Evolutionary conservation across 2,329 filamentous ascomycete species (phyloP).

Genomic region (Penicillium hordei): DNA sequence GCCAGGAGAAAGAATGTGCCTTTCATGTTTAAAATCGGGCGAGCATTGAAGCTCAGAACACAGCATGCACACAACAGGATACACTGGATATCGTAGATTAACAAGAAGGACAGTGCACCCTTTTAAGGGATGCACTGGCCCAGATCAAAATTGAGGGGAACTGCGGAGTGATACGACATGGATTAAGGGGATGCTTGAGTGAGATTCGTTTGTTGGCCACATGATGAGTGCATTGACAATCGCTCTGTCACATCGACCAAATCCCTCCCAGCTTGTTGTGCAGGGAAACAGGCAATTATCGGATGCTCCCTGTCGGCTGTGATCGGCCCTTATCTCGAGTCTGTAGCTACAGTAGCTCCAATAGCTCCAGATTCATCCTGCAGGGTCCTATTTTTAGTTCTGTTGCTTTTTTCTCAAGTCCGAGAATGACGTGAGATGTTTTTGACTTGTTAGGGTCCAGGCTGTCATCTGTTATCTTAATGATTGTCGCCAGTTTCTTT

Average conservation of each 20-base stretch:
- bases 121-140: neutral
- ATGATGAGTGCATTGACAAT: neutral
- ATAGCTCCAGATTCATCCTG: neutral
- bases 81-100: neutral
- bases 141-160: neutral
- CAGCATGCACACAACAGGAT: neutral
- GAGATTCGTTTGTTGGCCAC: neutral
- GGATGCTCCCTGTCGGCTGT: neutral
- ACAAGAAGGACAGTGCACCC: slow-evolving; percentile 3
- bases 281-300: neutral
- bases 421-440: neutral
- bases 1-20: slow-evolving; percentile 27
- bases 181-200: neutral
- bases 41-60: neutral
- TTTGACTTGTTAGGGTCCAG: slow-evolving; percentile 15
- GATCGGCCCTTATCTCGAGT: neutral
- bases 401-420: neutral
- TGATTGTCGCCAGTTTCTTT: neutral
- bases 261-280: neutral
- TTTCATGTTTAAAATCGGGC: slow-evolving; percentile 25
- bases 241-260: neutral
- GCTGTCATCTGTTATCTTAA: neutral
- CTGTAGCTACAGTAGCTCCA: neutral
- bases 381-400: neutral
- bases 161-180: neutral